Percentiles rank a stretch among this genome's conserved stretches.
Evolutionary conservation across 1,139 yeast species (phyloP).

Genomic region (Geotrichum klebahnii): DNA sequence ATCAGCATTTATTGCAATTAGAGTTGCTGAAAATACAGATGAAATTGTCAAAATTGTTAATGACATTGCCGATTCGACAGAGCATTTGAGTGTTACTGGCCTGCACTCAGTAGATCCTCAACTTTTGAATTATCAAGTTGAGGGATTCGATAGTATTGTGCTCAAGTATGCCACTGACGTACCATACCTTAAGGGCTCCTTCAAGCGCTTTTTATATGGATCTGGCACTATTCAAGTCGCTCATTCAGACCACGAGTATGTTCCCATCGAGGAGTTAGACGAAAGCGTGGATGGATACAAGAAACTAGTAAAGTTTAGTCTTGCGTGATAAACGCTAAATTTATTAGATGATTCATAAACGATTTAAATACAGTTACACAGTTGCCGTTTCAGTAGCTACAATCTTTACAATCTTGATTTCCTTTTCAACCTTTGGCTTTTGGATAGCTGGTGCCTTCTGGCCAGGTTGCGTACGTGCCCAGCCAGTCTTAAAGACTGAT

Average conservation of each 20-base stretch:
- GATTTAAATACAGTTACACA: background rate
- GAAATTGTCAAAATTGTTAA: conserved; percentile 41
- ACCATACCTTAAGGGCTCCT: conserved; percentile 45
- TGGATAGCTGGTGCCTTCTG: background rate
- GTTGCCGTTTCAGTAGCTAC: background rate
- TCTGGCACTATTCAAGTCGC: conserved; percentile 68
- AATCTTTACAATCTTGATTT: background rate
- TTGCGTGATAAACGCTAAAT: conserved; percentile 7
- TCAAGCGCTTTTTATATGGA: conserved; percentile 57
- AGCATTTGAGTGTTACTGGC: conserved; percentile 33
- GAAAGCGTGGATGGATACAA: conserved; percentile 58
- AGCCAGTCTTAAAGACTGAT: conserved; percentile 59
- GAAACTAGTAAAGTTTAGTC: conserved; percentile 40
- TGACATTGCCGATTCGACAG: conserved; percentile 37
- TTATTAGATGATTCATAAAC: background rate
- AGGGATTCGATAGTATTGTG: conserved; percentile 57
- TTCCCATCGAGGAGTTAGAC: conserved; percentile 49
- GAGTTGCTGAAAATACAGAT: conserved; percentile 52
- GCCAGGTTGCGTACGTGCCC: conserved; percentile 40
- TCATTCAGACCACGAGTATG: conserved; percentile 58
- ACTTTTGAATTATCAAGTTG: conserved; percentile 54
- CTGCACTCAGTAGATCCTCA: conserved; percentile 42
- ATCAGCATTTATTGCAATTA: conserved; percentile 47
- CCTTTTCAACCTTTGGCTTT: background rate
- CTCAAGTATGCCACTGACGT: conserved; percentile 65